Percentiles rank a stretch among this genome's conserved stretches.
phyloP scores from a whole-genome alignment of 2,329 filamentous ascomycete genomes.

The Paramyrothecium sp. region DNA sequence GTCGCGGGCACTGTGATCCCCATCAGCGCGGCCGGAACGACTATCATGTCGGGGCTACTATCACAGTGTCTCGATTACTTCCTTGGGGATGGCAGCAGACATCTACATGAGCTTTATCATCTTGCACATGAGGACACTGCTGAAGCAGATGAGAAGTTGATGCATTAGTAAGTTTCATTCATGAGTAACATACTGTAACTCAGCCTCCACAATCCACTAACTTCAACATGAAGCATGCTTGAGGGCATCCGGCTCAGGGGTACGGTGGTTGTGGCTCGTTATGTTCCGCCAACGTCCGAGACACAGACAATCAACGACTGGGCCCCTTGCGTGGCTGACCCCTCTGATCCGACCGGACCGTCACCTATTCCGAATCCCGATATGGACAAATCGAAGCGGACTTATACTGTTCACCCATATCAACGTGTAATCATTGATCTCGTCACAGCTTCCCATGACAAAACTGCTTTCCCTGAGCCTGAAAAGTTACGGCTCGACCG shows the following conservation, averaged over 20 bases:
- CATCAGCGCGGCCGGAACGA: background rate
- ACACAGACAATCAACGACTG: background rate
- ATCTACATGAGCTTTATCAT: background rate
- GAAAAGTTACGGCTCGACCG: background rate
- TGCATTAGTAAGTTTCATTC: background rate
- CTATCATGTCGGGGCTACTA: background rate
- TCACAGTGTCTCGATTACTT: conserved; percentile 1
- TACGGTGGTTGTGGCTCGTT: background rate
- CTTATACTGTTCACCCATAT: background rate
- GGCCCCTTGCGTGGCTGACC: background rate
- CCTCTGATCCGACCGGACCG: background rate
- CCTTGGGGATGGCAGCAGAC: background rate
- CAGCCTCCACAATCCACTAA: background rate
- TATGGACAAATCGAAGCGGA: background rate
- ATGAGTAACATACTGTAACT: background rate
- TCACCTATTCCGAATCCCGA: background rate
- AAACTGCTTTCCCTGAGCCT: background rate
- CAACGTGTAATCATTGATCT: background rate
- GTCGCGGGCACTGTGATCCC: background rate
- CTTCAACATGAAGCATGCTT: background rate
- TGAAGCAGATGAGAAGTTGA: background rate
- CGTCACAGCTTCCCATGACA: background rate
- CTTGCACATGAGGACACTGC: background rate
- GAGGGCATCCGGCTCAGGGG: background rate
- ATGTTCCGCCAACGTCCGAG: background rate